These are phyloP conservation scores for Coemansia sp. DNA, from an alignment of 192 early-diverging fungal genomes.

Conservation along the genomic window DNA sequence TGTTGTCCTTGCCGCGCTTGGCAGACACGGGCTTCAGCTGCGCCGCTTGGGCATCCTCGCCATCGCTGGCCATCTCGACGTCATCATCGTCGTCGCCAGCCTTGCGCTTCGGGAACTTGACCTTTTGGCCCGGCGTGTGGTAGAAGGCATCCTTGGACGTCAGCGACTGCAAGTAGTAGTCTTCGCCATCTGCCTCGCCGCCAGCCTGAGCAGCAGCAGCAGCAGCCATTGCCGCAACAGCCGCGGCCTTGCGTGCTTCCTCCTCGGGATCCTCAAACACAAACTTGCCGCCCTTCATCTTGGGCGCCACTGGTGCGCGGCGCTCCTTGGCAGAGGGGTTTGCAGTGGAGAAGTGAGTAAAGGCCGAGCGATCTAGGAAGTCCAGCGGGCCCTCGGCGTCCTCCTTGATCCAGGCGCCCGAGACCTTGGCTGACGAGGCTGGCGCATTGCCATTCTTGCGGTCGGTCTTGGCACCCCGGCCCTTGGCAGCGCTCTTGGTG, in stretches of 20 bases:
- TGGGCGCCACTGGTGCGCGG: constrained; percentile 53
- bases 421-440: not conserved
- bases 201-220: constrained; percentile 26
- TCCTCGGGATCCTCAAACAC: constrained; percentile 76
- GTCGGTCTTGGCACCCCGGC: constrained; percentile 3
- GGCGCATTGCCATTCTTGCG: constrained; percentile 34
- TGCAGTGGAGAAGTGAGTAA: constrained; percentile 61
- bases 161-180: constrained; percentile 83
- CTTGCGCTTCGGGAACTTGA: constrained; percentile 87
- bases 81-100: constrained; percentile 59
- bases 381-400: constrained; percentile 75
- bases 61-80: constrained; percentile 67
- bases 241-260: constrained; percentile 41
- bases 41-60: constrained; percentile 47
- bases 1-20: constrained; percentile 43
- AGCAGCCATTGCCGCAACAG: constrained; percentile 4
- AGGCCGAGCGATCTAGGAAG: constrained; percentile 84
- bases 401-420: constrained; percentile 65
- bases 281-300: constrained; percentile 72
- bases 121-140: constrained; percentile 75
- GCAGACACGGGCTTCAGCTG: constrained; percentile 22
- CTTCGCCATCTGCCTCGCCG: constrained; percentile 59
- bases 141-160: constrained; percentile 80
- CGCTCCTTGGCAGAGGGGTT: constrained; percentile 49
- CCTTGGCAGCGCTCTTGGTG: constrained; percentile 35